Evolutionary conservation across 2,329 filamentous ascomycete genomes (phyloP).

Genomic region (Colletotrichum chrysophilum): DNA sequence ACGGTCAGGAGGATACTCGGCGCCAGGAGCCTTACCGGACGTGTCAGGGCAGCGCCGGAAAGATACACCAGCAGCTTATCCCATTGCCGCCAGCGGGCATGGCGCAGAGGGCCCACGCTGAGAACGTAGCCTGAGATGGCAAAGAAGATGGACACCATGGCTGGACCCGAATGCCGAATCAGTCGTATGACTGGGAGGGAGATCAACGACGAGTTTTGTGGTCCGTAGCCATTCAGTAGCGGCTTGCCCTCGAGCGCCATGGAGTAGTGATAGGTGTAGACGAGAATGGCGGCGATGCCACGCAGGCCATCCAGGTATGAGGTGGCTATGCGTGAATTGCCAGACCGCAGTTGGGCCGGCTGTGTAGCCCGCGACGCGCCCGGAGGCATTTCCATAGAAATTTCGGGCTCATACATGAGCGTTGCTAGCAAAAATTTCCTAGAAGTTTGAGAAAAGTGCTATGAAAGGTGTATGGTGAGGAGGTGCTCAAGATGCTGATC

Average conservation of each 20-base stretch:
- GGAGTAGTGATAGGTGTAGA: not conserved
- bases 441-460: not conserved
- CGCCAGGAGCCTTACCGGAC: not conserved
- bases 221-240: not conserved
- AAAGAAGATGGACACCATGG: not conserved
- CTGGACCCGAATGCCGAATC: not conserved
- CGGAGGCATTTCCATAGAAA: not conserved
- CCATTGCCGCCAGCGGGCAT: not conserved
- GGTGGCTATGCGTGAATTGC: not conserved
- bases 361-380: not conserved
- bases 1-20: not conserved
- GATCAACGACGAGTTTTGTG: not conserved
- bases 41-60: not conserved
- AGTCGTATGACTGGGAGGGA: not conserved
- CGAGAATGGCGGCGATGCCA: not conserved
- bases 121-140: not conserved
- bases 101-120: not conserved
- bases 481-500: fast-evolving
- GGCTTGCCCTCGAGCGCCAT: not conserved
- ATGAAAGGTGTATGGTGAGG: not conserved
- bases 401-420: not conserved
- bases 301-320: not conserved
- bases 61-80: not conserved
- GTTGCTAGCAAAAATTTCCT: fast-evolving
- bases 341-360: not conserved